Evolutionary conservation across 2,329 filamentous ascomycete species (phyloP), one percentile per base, ranked within the genome.

Genomic region (Colletotrichum theobromicola): DNA sequence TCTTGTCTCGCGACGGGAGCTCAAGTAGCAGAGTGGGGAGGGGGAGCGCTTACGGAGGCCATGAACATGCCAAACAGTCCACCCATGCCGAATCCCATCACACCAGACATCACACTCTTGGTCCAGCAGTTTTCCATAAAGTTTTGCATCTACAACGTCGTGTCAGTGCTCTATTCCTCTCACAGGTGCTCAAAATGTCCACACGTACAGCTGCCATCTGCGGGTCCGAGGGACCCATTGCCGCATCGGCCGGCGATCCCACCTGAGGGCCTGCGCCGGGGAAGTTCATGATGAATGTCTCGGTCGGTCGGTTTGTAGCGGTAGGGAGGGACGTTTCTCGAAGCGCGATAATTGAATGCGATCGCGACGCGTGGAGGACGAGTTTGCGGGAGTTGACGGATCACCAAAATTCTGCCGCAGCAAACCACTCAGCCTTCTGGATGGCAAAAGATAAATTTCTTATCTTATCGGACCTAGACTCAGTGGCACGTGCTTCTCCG

Each of bases 31-130:
- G 18, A 30, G 12, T 61, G 18, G 5, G 34, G 21, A 4, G 37
- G 32, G 9, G 55, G 18, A 12, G 21, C 24, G 37, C 93, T 77
- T 92, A 98, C 95, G 81, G 94, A 97, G 74, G 96, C 95, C 96
- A 98, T 99, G 88, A 99, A 99, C 80, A 98, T 90, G 79, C 97
- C 97, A 79, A 99, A 99, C 57, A 97, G 88, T 80, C 95, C 97
- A 76, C 97, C 97, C 78, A 99, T 93, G 46, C 93, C 97, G 80
- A 98, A 98, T 18, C 97, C 97, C 91, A 97, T 97, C 28, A 94
- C 94, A 72, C 96, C 97, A 0, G 96, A 94, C 85, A 99, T 94
- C 79, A 92, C 93, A 21, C 95, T 94, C 85, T 99, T 99, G 72
- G 93, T 93, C 28, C 93, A 92, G 83, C 97, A 99, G 37, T 95